Evolutionary conservation across 2,329 filamentous ascomycete species (phyloP), one percentile per base, ranked within the genome.

Genomic region (Colletotrichum melonis): DNA sequence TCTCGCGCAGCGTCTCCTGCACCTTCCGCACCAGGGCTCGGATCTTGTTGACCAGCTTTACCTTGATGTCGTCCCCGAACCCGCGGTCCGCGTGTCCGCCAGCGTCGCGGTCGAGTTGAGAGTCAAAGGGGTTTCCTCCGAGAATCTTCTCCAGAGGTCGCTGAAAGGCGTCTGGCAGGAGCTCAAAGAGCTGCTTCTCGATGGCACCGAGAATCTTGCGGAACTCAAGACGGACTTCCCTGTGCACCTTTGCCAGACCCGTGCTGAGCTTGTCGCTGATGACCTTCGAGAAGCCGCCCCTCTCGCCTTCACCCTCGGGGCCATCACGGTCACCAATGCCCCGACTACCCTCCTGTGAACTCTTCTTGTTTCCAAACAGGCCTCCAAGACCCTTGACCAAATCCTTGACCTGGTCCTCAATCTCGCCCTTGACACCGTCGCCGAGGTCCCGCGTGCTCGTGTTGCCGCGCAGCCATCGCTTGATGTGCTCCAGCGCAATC

Each of bases 221-320:
- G 79, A 86, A 86, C 75, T 86, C 85, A 11, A 86, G 80, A 14
- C 85, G 82, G 2, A 86, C 85, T 46, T 85, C 84, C 19, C 85
- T 76, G 76, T 86, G 85, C 6, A 86, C 85, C 65, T 78, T 81
- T 16, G 81, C 84, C 0, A 86, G 79, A 6, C 85, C 85, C 0
- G 84, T 86, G 73, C 83, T 86, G 22, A 86, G 78, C 76, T 86
- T 86, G 65, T 86, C 81, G 76, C 85, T 86, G 75, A 86, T 86
- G 73, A 86, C 76, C 75, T 80, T 83, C 63, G 84, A 86, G 78
- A 86, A 85, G 22, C 84, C 84, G 4, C 81, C 77, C 3, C 80
- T 75, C 14, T 77, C 78, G 2, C 80, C 80, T 1, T 75, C 78
- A 1, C 76, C 78, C 2, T 74, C 73, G 1, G 38, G 16, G 1